Evolutionary conservation across 345 rosid genomes (phyloP), one percentile per base, ranked within the genome.

Genomic region (Hibiscus tridactylites): DNA sequence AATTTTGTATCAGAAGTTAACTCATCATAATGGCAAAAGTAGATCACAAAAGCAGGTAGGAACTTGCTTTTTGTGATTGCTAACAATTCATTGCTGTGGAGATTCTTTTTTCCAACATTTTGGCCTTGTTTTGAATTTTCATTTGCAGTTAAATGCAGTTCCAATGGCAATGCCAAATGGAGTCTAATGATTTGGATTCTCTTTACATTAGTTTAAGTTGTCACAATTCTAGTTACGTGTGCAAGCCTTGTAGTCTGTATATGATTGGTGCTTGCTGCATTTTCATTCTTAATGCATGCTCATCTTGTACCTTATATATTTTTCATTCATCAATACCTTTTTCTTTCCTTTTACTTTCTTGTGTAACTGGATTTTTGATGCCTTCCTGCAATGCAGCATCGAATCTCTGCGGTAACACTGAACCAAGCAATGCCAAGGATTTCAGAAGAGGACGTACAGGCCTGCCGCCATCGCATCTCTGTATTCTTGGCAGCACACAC

Each of bases 401-500:
- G 56, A 4, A 16, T 50, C 17, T 50, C 56, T 50, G 56, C 19
- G 2, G 56, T 50, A 15, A 16, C 56, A 50, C 56, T 50, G 19
- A 50, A 50, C 17, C 56, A 50, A 58, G 11, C 83, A 82, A 68
- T 78, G 60, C 85, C 85, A 65, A 80, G 86, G 70, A 80, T 89
- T 72, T 81, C 98, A 42, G 88, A 85, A 56, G 72, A 84, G 59
- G 97, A 90, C 75, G 74, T 95, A 79, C 83, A 83, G 78, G 80
- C 87, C 42, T 95, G 96, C 74, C 90, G 90, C 68, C 84, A 85
- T 13, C 85, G 83, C 61, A 81, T 95, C 58, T 83, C 92, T 74
- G 79, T 79, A 49, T 91, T 88, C 81, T 81, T 94, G 83, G 87
- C 90, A 53, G 71, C 84, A 8, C 93, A 90, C 59, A 90, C 90